Percentiles rank a stretch among this genome's conserved stretches.
Evolutionary conservation across 1,284 basidiomycete genomes (phyloP).

Genomic region (Prillingera fragicola): DNA sequence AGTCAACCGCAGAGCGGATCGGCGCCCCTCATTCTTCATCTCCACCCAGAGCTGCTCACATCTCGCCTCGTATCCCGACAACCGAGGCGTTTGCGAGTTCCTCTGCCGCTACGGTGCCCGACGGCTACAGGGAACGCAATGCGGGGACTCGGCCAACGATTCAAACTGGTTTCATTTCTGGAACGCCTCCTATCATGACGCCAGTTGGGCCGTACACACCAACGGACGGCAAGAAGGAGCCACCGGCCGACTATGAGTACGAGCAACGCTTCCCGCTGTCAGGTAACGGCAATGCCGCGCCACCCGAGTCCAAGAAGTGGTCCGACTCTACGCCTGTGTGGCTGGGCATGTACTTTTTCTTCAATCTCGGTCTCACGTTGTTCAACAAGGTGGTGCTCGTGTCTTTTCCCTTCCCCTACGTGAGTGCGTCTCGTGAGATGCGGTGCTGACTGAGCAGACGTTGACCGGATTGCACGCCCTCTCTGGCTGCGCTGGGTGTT

Average conservation of each 20-base stretch:
- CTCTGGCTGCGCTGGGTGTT: constrained; percentile 76
- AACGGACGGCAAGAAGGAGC: constrained; percentile 6
- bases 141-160: not conserved
- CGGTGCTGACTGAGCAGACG: constrained; percentile 48
- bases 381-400: constrained; percentile 88
- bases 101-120: not conserved
- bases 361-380: constrained; percentile 82
- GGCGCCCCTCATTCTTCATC: not conserved
- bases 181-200: not conserved
- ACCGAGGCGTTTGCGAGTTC: not conserved
- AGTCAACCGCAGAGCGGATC: not conserved
- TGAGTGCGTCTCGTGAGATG: constrained; percentile 28
- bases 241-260: constrained; percentile 1
- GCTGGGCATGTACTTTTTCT: constrained; percentile 74
- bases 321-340: constrained; percentile 51
- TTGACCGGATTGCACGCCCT: constrained; percentile 79
- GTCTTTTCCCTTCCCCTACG: constrained; percentile 84
- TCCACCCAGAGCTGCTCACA: not conserved
- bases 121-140: not conserved
- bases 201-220: not conserved
- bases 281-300: not conserved
- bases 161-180: constrained; percentile 1
- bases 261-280: constrained; percentile 1
- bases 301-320: constrained; percentile 10
- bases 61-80: not conserved